Base-by-base conservation (phyloP, 331 rosid genomes). In the Saraca asoca region DNA sequence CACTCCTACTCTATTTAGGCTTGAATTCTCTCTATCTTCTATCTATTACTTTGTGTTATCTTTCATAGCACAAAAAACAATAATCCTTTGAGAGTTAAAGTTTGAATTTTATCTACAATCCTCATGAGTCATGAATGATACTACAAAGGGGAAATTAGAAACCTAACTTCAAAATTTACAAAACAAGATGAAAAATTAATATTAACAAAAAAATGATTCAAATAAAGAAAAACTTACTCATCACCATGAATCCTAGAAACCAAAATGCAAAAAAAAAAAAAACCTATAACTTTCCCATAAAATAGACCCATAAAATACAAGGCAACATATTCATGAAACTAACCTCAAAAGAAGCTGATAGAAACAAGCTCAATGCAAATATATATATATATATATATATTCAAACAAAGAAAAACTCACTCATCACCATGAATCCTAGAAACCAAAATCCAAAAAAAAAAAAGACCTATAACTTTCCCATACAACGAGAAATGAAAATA, bases 311-410 rank as follows among this genome's bases (percentile, higher is more conserved):
- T 3, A 24, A 16, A 10, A 56, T 18, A 37, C 55, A 64, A 63
- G 80, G 71, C 5, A 55, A 8, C 70, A 73, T 70, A 74, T 64
- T 44, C 45, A 43, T 17, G 50, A 70, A 75, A 62, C 75, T 52
- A 60, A 88, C 86, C 91, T 77, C 20, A 56, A 71, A 68, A 1
- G 31, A 1, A 29, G 75, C 63, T 16, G 24, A 8, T 51, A 37
- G 44, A 75, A 65, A 46, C 12, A 15, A 51, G 65, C 6, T 0
- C 1, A 4, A 55, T 48, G 38, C 58, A 4, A 7, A 24, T 12
- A n/a, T n/a, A n/a, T n/a, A n/a, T n/a, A n/a, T n/a, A n/a, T n/a
- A n/a, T n/a, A n/a, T n/a, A n/a, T n/a, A n/a, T n/a, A n/a, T n/a
- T n/a, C n/a, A n/a, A n/a, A n/a, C n/a, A n/a, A n/a, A n/a, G n/a